Base-by-base conservation (phyloP, 2,329 filamentous ascomycete species). In the Sclerotiophoma versabilis region DNA sequence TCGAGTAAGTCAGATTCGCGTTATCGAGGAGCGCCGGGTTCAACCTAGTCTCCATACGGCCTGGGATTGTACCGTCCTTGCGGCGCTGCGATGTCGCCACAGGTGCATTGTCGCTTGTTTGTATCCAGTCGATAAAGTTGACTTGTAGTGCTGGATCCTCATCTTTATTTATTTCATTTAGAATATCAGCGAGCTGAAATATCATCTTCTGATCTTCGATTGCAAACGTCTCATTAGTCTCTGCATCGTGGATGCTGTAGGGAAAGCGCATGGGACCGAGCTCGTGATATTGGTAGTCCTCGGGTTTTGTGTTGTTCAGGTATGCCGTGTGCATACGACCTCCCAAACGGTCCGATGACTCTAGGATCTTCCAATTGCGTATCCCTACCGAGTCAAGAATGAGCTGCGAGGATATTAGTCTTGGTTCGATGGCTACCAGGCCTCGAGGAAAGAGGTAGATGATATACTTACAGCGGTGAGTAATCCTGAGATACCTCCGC, bases 181-280 rank as follows among this genome's bases (percentile, higher is more conserved):
- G 75, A 48, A 81, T 79, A 1, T 79, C 78, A 1, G 82, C 84
- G 1, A 88, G 76, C 63, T 87, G 82, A 65, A 86, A 87, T 0
- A 87, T 81, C 61, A 88, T 75, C 51, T 82, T 77, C 60, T 87
- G 84, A 58, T 88, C 85, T 5, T 79, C 79, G 57, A 87, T 83
- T 53, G 83, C 78, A 7, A 79, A 63, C 0, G 80, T 85, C 62
- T 81, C 76, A 57, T 84, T 83, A 20, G 78, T 76, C 19, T 74
- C 74, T 1, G 77, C 68, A 53, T 82, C 77, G 0, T 69, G 74
- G 4, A 79, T 71, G 12, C 75, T 77, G 32, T 80, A 75, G 0
- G 85, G 85, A 56, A 88, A 83, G 2, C 84, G 77, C 84, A 88
- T 87, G 0, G 84, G 83, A 0, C 85, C 85, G 79, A 81, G 78